Evolutionary conservation across 2,329 filamentous ascomycete genomes (phyloP), one percentile per base, ranked within the genome.

Genomic region (Cytospora leucostoma): DNA sequence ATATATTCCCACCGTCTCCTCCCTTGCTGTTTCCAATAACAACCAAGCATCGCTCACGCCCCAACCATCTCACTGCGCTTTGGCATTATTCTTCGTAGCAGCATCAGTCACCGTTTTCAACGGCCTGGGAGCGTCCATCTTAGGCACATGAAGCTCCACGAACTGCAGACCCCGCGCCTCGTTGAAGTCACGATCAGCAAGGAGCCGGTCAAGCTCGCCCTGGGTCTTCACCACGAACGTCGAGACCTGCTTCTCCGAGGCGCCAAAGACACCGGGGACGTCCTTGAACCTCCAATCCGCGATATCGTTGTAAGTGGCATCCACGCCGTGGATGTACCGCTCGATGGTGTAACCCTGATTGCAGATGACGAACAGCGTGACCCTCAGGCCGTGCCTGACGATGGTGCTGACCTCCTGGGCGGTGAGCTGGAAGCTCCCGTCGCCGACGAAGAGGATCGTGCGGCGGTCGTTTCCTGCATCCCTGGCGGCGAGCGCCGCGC

Each of bases 281-380:
- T 87, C 85, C 73, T 85, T 86, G 79, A 88, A 90, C 57, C 88
- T 81, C 93, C 93, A 96, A 12, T 79, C 75, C 64, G 84, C 82
- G 62, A 96, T 88, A 72, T 96, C 91, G 72, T 97, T 96, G 79
- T 96, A 96, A 33, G 73, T 74, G 37, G 85, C 90, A 10, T 93
- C 80, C 86, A 89, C 89, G 59, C 92, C 92, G 75, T 96, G 92
- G 71, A 96, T 96, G 74, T 86, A 90, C 35, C 93, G 87, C 77
- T 97, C 93, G 73, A 96, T 95, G 11, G 92, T 95, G 77, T 91
- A 96, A 12, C 93, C 93, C 49, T 93, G 86, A 74, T 96, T 96
- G 81, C 90, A 92, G 68, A 96, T 89, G 66, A 95, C 82, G 74
- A 96, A 94, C 83, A 96, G 88, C 71, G 93, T 94, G 21, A 91